Base-by-base conservation (phyloP, 2,329 filamentous ascomycete genomes). In the Fusarium anthophilum region DNA sequence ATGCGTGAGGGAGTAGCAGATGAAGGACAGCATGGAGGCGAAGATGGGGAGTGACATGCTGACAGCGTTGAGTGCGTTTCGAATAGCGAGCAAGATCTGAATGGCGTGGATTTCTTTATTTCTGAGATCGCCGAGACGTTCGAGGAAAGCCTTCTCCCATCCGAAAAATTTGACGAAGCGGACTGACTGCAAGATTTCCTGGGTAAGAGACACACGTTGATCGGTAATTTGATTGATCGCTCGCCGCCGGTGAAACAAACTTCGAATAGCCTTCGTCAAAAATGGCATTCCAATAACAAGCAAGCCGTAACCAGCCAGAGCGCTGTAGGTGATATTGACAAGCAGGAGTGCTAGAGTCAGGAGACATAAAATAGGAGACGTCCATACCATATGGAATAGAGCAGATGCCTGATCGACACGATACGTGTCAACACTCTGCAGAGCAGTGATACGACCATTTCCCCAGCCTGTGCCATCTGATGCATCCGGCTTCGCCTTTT, bases 121-220 rank as follows among this genome's bases (percentile, higher is more conserved):
- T 66, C 96, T 90, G 70, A 97, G 93, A 30, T 91, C 88, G 56
- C 90, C 90, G 22, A 98, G 87, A 20, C 95, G 91, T 57, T 91
- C 87, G 18, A 98, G 85, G 79, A 98, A 98, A 39, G 94, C 93
- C 66, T 89, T 92, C 81, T 98, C 96, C 96, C 96, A 98, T 13
- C 95, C 95, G 80, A 98, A 98, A 82, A 91, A 98, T 82, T 98
- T 98, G 83, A 98, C 96, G 79, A 98, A 98, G 32, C 95, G 90
- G 30, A 98, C 95, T 0, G 94, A 94, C 76, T 95, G 92, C 20
- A 98, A 80, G 58, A 98, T 97, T 80, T 98, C 96, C 80, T 98
- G 95, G 0, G 95, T 98, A 39, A 98, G 85, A 59, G 93, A 93
- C 13, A 98, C 95, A 72, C 96, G 91, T 83, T 97, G 93, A 80